A percentile compares a stretch with the other conserved stretches of the same genome.
Evolutionary conservation across 2,329 filamentous ascomycete genomes (phyloP).

Genomic region (Aspergillus costaricaensis): DNA sequence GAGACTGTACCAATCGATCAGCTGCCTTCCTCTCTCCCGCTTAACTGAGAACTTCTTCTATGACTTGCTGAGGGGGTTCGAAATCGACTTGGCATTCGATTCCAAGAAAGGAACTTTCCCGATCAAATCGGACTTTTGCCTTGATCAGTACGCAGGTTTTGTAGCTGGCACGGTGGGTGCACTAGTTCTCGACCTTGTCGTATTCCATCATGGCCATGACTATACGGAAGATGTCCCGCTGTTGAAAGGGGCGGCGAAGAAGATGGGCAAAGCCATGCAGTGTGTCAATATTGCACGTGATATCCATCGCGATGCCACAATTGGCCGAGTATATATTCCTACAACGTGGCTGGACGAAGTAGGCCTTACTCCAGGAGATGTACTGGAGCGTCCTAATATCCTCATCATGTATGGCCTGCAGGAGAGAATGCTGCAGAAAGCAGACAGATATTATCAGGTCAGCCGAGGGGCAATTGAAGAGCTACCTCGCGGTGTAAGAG

Average conservation of each 20-base stretch:
- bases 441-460: conserved; percentile 61
- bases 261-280: conserved; percentile 73
- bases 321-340: conserved; percentile 70
- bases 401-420: conserved; percentile 46
- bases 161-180: conserved; percentile 74
- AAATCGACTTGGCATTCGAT: conserved; percentile 65
- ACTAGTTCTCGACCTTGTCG: conserved; percentile 60
- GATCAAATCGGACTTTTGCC: conserved; percentile 59
- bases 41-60: conserved; percentile 62
- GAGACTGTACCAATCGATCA: conserved; percentile 41
- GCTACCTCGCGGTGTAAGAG: conserved; percentile 62
- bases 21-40: conserved; percentile 60
- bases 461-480: conserved; percentile 61
- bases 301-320: conserved; percentile 65
- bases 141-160: conserved; percentile 65
- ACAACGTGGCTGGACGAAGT: conserved; percentile 63
- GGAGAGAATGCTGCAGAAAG: conserved; percentile 58
- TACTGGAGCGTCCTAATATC: conserved; percentile 10
- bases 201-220: neutral
- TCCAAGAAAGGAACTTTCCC: conserved; percentile 47
- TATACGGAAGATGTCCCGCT: neutral
- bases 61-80: conserved; percentile 67
- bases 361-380: conserved; percentile 40
- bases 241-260: conserved; percentile 24
- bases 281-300: conserved; percentile 77